Evolutionary conservation across 768 basidiomycete genomes (phyloP).

Genomic region (Lactarius akahatsu): DNA sequence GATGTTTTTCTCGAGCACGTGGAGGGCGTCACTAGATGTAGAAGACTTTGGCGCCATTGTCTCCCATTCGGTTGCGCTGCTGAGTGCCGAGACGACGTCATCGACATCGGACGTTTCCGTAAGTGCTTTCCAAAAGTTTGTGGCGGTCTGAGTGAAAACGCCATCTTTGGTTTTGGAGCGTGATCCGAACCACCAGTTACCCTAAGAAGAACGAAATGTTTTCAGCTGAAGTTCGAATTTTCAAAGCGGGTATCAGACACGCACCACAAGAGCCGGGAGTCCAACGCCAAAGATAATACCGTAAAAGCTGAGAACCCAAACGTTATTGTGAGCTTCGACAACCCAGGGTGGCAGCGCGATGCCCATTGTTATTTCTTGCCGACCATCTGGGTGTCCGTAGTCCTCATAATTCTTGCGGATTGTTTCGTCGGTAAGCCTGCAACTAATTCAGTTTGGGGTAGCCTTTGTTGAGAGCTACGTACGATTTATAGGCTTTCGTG

Average conservation of each 20-base stretch:
- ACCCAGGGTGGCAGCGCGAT: constrained; percentile 95
- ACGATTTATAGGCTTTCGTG: constrained; percentile 98
- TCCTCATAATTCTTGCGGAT: constrained; percentile 87
- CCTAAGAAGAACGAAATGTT: constrained; percentile 41
- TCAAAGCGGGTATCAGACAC: constrained; percentile 35
- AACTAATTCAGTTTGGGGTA: constrained; percentile 6
- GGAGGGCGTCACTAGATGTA: constrained; percentile 38
- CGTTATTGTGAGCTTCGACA: constrained; percentile 85
- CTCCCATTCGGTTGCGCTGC: constrained; percentile 65
- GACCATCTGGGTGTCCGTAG: constrained; percentile 94
- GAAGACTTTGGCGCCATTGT: constrained; percentile 34
- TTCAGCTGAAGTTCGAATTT: not conserved
- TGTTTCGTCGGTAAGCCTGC: constrained; percentile 85
- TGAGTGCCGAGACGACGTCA: constrained; percentile 70
- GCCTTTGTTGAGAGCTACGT: constrained; percentile 33
- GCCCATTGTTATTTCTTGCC: constrained; percentile 91
- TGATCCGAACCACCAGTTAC: constrained; percentile 97
- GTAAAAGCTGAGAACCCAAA: constrained; percentile 87
- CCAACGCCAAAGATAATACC: constrained; percentile 84
- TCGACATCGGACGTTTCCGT: constrained; percentile 74
- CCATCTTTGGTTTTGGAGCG: constrained; percentile 91
- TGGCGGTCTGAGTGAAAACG: constrained; percentile 75
- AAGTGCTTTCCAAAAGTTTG: constrained; percentile 84
- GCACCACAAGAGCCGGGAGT: constrained; percentile 77
- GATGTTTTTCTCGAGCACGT: constrained; percentile 53